These are phyloP conservation scores for Clitopilus passeckerianus DNA, from an alignment of 768 basidiomycete genomes.

Conservation along the genomic window DNA sequence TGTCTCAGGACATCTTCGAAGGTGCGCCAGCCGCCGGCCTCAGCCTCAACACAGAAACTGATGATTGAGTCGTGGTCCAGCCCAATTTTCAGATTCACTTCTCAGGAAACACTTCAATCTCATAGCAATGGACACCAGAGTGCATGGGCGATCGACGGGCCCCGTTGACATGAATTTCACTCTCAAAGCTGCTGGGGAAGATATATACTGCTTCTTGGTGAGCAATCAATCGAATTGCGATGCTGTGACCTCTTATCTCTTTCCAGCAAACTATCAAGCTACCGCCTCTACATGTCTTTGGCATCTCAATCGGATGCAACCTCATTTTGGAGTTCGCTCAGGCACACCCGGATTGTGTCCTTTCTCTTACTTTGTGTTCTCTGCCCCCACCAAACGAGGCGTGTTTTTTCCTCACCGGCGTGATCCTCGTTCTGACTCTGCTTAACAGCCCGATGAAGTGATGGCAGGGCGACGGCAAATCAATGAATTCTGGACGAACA, in stretches of 20 bases:
- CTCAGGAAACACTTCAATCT: conserved; percentile 22
- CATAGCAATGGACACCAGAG: conserved; percentile 20
- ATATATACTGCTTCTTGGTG: conserved; percentile 21
- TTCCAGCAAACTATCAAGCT: conserved; percentile 20
- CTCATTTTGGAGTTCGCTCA: conserved; percentile 19
- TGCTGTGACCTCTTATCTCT: not conserved
- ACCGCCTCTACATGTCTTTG: conserved; percentile 22
- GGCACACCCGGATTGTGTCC: conserved; percentile 14
- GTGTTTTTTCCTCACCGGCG: conserved; percentile 2
- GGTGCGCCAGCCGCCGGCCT: conserved; percentile 1
- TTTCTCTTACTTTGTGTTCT: conserved; percentile 20
- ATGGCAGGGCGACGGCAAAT: conserved; percentile 13
- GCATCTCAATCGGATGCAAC: conserved; percentile 18
- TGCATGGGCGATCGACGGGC: conserved; percentile 19
- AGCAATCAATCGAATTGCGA: not conserved
- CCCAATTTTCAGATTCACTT: conserved; percentile 18
- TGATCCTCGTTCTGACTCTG: not conserved
- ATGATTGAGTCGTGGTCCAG: conserved; percentile 5
- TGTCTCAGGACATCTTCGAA: conserved; percentile 16
- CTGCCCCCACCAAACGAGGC: conserved; percentile 21
- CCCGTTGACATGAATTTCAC: conserved; percentile 12
- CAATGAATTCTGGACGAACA: conserved; percentile 12
- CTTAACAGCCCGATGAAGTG: conserved; percentile 13
- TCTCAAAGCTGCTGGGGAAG: conserved; percentile 20
- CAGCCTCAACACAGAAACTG: no score